A percentile compares a stretch with the other conserved stretches of the same genome.
phyloP scores from a whole-genome alignment of 2,329 filamentous ascomycete genomes.

The Colletotrichum sp. region DNA sequence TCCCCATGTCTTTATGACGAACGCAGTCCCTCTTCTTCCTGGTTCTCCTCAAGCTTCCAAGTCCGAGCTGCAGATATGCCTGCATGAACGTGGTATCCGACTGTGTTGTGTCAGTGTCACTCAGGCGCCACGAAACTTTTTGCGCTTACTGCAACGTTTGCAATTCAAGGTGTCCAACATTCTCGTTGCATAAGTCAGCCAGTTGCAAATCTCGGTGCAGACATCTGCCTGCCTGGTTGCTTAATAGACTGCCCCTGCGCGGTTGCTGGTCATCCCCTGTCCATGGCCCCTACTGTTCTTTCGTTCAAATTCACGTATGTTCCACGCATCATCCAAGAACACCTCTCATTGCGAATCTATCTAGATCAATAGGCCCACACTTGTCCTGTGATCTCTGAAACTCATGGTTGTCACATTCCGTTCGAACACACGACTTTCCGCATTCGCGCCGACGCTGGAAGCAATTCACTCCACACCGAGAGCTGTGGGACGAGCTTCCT shows the following conservation, averaged over 20 bases:
- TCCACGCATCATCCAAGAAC: background rate
- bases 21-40: background rate
- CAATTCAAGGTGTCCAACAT: background rate
- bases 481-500: background rate
- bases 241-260: background rate
- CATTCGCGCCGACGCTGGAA: background rate
- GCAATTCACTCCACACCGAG: background rate
- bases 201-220: background rate
- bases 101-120: background rate
- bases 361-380: background rate
- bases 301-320: background rate
- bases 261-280: background rate
- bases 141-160: background rate
- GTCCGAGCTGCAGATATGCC: background rate
- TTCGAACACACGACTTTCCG: background rate
- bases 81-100: background rate
- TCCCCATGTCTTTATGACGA: background rate
- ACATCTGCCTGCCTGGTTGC: background rate
- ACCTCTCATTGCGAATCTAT: background rate
- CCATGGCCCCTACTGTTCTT: background rate
- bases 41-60: background rate
- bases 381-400: background rate
- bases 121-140: background rate
- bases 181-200: background rate
- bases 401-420: background rate